Conservation (phyloP, 2,329 filamentous ascomycete species). For the Aspergillus vadensis region DNA sequence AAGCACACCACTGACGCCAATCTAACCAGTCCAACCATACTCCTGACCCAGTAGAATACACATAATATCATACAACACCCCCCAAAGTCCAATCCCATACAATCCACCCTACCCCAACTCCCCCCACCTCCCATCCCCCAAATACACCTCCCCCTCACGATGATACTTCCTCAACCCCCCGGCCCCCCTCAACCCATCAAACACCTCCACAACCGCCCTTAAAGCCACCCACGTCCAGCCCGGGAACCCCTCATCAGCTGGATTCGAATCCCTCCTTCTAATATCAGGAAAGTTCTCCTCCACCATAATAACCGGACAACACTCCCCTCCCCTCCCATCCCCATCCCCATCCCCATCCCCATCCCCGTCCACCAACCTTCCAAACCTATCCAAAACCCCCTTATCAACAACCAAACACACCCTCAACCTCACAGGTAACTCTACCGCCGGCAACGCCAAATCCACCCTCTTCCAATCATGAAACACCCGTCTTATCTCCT, state of each 20-base stretch:
- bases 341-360: slow-evolving; percentile 16
- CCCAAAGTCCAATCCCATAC: no score
- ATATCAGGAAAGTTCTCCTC: slow-evolving; percentile 35
- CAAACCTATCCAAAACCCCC: slow-evolving; percentile 23
- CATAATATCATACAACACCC: background rate
- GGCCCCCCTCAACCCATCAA: slow-evolving; percentile 28
- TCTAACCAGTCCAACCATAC: no score
- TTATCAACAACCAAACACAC: slow-evolving; percentile 33
- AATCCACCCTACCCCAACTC: no score
- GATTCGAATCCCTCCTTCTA: slow-evolving; percentile 18
- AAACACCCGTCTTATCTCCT: slow-evolving; percentile 27
- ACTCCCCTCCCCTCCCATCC: slow-evolving; percentile 8
- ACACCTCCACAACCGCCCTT: slow-evolving; percentile 30
- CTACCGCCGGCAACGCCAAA: slow-evolving; percentile 26
- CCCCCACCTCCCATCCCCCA: slow-evolving; percentile 29
- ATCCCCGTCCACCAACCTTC: slow-evolving; percentile 16
- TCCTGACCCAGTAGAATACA: background rate
- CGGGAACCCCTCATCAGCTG: slow-evolving; percentile 19
- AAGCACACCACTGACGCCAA: no score
- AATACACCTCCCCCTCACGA: slow-evolving; percentile 25
- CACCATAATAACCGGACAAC: slow-evolving; percentile 30
- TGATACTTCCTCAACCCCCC: slow-evolving; percentile 29
- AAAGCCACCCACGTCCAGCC: slow-evolving; percentile 31
- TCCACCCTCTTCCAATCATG: slow-evolving; percentile 32
- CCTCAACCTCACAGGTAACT: slow-evolving; percentile 30